phyloP scores from a whole-genome alignment of 192 early-diverging fungal species.

The Gorgonomyces haynaldii region DNA sequence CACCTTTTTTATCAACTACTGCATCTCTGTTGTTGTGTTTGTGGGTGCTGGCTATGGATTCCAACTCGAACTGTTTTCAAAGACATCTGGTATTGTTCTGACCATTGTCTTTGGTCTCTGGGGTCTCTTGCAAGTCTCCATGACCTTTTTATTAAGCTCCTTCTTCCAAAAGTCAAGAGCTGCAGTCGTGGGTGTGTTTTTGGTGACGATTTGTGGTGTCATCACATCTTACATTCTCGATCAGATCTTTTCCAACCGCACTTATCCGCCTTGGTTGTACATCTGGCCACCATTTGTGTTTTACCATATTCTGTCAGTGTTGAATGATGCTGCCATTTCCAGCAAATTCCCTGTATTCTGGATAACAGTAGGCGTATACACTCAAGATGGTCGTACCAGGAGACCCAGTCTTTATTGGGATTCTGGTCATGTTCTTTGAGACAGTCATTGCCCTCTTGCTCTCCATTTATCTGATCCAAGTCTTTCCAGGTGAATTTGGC shows the following conservation, averaged over 20 bases:
- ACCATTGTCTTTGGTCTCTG: conserved; percentile 52
- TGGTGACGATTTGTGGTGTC: conserved; percentile 55
- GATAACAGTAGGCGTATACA: conserved; percentile 31
- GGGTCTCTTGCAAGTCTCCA: conserved; percentile 47
- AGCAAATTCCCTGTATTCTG: conserved; percentile 7
- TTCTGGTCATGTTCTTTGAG: conserved; percentile 43
- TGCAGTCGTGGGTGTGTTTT: conserved; percentile 46
- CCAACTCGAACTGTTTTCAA: conserved; percentile 55
- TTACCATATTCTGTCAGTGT: conserved; percentile 43
- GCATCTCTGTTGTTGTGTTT: conserved; percentile 50
- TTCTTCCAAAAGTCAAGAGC: conserved; percentile 49
- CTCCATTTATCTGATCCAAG: conserved; percentile 21
- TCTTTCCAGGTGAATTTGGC: conserved; percentile 7
- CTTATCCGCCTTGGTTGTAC: conserved; percentile 33
- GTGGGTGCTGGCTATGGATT: conserved; percentile 41
- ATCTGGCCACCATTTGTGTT: conserved; percentile 71
- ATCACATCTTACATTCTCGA: conserved; percentile 43
- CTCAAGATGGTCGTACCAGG: conserved; percentile 35
- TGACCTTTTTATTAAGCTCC: conserved; percentile 50
- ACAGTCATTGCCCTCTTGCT: conserved; percentile 30
- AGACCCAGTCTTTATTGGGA: conserved; percentile 43
- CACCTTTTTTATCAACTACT: conserved; percentile 53
- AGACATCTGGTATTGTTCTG: conserved; percentile 37
- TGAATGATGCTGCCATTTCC: conserved; percentile 37
- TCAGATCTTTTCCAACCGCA: conserved; percentile 22